Evolutionary conservation across 192 early-diverging fungal species (phyloP).

Genomic region (Coemansia sp.): DNA sequence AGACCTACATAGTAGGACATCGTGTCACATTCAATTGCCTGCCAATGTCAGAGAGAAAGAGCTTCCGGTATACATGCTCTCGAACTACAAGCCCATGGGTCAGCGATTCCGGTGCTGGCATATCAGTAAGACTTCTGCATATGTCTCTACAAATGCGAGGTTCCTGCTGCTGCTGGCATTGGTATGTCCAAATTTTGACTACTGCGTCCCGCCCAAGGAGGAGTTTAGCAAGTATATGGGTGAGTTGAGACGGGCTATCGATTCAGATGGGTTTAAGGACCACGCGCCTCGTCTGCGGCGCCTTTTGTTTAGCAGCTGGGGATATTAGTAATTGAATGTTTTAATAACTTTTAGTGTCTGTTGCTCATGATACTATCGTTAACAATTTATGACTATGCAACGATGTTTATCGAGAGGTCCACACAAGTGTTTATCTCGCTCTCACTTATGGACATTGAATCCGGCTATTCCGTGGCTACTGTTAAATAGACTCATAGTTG

Average conservation of each 20-base stretch:
- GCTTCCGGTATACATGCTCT: background rate
- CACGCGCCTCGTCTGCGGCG: background rate
- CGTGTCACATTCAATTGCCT: background rate
- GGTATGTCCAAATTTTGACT: background rate
- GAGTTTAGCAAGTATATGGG: background rate
- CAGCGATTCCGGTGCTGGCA: background rate
- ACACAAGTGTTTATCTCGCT: slow-evolving; percentile 19
- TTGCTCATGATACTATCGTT: background rate
- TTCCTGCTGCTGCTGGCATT: background rate
- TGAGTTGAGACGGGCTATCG: background rate
- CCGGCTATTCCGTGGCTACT: too few species aligned
- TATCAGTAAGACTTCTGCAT: background rate
- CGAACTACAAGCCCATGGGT: background rate
- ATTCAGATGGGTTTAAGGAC: background rate
- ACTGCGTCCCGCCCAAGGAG: background rate
- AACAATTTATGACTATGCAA: too few species aligned
- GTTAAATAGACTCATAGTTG: too few species aligned
- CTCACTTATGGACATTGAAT: slow-evolving; percentile 43
- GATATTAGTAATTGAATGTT: background rate
- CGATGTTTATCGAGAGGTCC: background rate
- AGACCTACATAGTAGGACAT: background rate
- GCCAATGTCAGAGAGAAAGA: background rate
- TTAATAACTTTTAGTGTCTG: background rate
- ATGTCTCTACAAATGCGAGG: too few species aligned
- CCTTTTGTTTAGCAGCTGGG: background rate